A percentile compares a stretch with the other conserved stretches of the same genome.
These are phyloP conservation scores for Neonothopanus nambi DNA, from an alignment of 1,284 basidiomycete genomes.

Conservation along the genomic window DNA sequence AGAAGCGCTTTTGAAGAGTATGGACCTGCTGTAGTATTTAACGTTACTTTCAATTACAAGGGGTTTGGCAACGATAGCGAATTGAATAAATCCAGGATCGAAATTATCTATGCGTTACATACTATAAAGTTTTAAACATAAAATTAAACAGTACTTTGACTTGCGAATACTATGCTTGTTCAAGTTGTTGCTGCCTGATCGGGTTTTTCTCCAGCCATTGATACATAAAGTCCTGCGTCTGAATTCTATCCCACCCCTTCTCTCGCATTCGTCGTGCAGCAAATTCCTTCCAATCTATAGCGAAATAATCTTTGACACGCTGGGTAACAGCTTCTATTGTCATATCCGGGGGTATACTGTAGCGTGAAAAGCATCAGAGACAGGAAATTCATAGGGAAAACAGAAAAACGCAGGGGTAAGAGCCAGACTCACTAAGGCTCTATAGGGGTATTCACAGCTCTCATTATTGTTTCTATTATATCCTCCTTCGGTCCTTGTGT, in stretches of 20 bases:
- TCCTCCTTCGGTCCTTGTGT: conserved; percentile 6
- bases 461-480: conserved; percentile 5
- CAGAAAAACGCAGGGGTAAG: too few relatives aligned
- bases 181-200: too few relatives aligned
- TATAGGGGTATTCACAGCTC: conserved; percentile 9
- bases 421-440: conserved; percentile 8
- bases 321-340: conserved; percentile 2
- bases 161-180: too few relatives aligned
- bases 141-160: too few relatives aligned
- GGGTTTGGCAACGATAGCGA: too few relatives aligned
- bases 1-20: neutral
- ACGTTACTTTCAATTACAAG: too few relatives aligned
- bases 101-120: too few relatives aligned
- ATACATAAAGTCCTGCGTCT: conserved; percentile 6
- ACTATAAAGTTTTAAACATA: too few relatives aligned
- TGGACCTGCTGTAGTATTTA: too few relatives aligned
- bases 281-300: conserved; percentile 10
- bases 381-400: too few relatives aligned
- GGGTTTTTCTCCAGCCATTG: neutral
- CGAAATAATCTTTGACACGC: conserved; percentile 8
- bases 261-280: neutral
- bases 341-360: conserved; percentile 9
- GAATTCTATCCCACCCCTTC: conserved; percentile 1
- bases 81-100: too few relatives aligned
- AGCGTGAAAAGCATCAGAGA: neutral